Evolutionary conservation across 345 rosid species (phyloP).

Genomic region (Populus alba): DNA sequence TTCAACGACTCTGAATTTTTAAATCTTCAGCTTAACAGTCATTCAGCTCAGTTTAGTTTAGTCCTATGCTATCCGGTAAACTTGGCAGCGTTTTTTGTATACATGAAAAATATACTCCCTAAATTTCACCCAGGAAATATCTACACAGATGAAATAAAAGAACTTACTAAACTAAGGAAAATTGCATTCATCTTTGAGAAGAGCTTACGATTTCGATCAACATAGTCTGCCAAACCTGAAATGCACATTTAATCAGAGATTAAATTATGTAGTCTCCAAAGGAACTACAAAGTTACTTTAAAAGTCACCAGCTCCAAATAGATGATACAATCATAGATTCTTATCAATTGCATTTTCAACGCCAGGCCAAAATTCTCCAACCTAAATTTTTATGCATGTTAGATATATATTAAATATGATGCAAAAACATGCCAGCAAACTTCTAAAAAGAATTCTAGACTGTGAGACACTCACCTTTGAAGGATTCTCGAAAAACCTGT

Average conservation of each 20-base stretch:
- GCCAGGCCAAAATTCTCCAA: not conserved
- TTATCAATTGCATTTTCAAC: not conserved
- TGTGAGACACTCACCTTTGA: conserved; percentile 50
- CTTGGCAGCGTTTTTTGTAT: not conserved
- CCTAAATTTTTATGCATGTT: not conserved
- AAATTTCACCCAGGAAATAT: not conserved
- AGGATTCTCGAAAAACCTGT: conserved; percentile 81
- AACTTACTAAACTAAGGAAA: conserved; percentile 70
- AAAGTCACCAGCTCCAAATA: not conserved
- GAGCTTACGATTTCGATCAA: conserved; percentile 65
- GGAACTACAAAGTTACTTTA: conserved; percentile 2
- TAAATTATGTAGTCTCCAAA: not conserved
- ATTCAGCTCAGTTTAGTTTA: not conserved
- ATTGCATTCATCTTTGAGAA: conserved; percentile 63
- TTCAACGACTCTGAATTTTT: not conserved
- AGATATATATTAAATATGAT: not conserved
- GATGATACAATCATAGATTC: not conserved
- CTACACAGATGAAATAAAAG: not conserved
- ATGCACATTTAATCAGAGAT: conserved; percentile 13
- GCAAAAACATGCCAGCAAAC: conserved; percentile 1
- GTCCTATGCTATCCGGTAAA: not conserved
- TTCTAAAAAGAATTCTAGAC: not conserved
- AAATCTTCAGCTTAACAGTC: not conserved
- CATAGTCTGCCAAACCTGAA: conserved; percentile 66
- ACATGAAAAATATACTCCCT: not conserved